phyloP scores from a whole-genome alignment of 2,329 filamentous ascomycete species.

The Hymenoscyphus fructigenus region DNA sequence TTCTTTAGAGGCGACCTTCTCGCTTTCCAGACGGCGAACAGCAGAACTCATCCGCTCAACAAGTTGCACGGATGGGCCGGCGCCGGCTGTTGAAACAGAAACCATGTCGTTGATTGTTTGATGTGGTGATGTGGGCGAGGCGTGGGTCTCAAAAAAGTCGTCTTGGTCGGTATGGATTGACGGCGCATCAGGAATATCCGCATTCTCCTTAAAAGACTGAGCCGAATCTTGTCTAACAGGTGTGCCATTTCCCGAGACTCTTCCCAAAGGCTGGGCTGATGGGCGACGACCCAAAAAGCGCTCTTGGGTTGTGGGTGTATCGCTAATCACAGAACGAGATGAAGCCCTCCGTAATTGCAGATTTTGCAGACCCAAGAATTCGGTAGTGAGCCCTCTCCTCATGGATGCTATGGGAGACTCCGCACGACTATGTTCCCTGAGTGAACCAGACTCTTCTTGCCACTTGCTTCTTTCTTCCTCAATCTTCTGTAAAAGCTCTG shows the following conservation, averaged over 20 bases:
- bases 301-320: slow-evolving; percentile 24
- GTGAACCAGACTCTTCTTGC: slow-evolving; percentile 45
- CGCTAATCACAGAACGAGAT: slow-evolving; percentile 33
- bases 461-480: slow-evolving; percentile 65
- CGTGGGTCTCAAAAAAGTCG: slow-evolving; percentile 51
- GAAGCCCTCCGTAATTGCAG: slow-evolving; percentile 34
- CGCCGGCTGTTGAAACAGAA: slow-evolving; percentile 84
- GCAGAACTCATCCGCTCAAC: slow-evolving; percentile 95
- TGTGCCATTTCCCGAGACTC: slow-evolving; percentile 32
- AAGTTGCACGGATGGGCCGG: slow-evolving; percentile 89
- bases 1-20: slow-evolving; percentile 86
- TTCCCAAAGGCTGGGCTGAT: slow-evolving; percentile 28
- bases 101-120: slow-evolving; percentile 80
- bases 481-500: slow-evolving; percentile 55
- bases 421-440: slow-evolving; percentile 34
- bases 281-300: slow-evolving; percentile 28
- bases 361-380: slow-evolving; percentile 40
- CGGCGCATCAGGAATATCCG: slow-evolving; percentile 26
- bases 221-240: slow-evolving; percentile 35
- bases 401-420: slow-evolving; percentile 35
- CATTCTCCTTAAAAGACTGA: slow-evolving; percentile 28
- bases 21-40: slow-evolving; percentile 84
- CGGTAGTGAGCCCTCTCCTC: slow-evolving; percentile 34
- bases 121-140: slow-evolving; percentile 59
- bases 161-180: slow-evolving; percentile 41